These are phyloP conservation scores for Corymbia maculata DNA, from an alignment of 345 rosid genomes.

Conservation along the genomic window DNA sequence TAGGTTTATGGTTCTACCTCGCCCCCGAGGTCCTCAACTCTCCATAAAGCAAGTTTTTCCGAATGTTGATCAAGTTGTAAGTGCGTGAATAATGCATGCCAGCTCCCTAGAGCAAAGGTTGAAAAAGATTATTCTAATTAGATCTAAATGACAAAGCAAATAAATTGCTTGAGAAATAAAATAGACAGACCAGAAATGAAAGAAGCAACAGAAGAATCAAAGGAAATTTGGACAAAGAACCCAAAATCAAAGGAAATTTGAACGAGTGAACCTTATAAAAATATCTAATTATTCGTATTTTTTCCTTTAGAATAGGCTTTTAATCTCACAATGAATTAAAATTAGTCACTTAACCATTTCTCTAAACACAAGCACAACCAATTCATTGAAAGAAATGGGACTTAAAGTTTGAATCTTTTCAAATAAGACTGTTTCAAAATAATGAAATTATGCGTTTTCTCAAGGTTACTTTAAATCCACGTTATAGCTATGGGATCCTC, in stretches of 20 bases:
- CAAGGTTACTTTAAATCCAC: neutral
- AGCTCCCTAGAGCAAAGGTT: neutral
- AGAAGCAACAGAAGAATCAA: neutral
- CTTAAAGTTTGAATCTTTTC: neutral
- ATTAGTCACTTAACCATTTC: neutral
- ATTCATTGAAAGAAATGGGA: neutral
- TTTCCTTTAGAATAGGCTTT: no score
- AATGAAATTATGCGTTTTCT: neutral
- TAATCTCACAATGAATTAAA: no score
- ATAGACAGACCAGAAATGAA: neutral
- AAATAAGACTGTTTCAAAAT: neutral
- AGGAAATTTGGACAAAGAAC: neutral
- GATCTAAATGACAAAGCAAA: neutral
- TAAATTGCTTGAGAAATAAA: neutral
- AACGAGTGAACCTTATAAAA: no score
- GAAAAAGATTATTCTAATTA: neutral
- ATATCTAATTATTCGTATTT: no score
- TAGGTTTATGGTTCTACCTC: neutral
- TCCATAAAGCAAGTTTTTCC: neutral
- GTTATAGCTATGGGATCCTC: neutral
- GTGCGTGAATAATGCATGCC: neutral
- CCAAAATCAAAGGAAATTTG: neutral
- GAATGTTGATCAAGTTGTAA: neutral
- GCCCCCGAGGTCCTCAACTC: neutral
- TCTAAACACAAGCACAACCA: neutral